These are phyloP conservation scores for Pascua sp. DNA, from an alignment of 1,284 basidiomycete species.

Conservation along the genomic window DNA sequence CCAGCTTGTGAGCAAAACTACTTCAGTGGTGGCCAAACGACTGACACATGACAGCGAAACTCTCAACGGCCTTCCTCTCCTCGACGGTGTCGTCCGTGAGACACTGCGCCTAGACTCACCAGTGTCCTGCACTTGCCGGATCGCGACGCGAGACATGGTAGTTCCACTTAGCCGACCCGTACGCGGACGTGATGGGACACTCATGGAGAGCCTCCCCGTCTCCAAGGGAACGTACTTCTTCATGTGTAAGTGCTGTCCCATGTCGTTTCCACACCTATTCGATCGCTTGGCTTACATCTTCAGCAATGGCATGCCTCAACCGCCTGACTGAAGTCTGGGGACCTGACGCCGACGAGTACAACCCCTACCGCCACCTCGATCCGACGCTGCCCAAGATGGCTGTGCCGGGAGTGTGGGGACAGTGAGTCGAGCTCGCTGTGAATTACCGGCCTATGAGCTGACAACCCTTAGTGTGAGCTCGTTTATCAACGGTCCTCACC, in stretches of 20 bases:
- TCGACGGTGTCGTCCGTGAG: constrained; percentile 64
- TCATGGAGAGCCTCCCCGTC: constrained; percentile 27
- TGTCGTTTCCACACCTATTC: no score
- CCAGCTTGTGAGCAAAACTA: no score
- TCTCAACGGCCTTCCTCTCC: constrained; percentile 52
- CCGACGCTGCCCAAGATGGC: constrained; percentile 16
- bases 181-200: constrained; percentile 34
- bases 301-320: constrained; percentile 54
- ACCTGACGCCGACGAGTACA: constrained; percentile 63
- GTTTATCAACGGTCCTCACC: constrained; percentile 61
- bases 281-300: no score
- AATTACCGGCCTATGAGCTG: no score
- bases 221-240: constrained; percentile 15
- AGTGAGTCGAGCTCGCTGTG: constrained; percentile 23
- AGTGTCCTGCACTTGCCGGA: constrained; percentile 61
- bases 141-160: constrained; percentile 56
- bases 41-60: constrained; percentile 14
- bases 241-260: no score
- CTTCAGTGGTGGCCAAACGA: no score
- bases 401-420: constrained; percentile 60
- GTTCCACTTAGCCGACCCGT: constrained; percentile 56
- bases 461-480: constrained; percentile 46
- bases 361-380: constrained; percentile 29
- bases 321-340: constrained; percentile 63
- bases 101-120: constrained; percentile 61